Evolutionary conservation across 768 basidiomycete species (phyloP).

Genomic region (Naematelia encephala): DNA sequence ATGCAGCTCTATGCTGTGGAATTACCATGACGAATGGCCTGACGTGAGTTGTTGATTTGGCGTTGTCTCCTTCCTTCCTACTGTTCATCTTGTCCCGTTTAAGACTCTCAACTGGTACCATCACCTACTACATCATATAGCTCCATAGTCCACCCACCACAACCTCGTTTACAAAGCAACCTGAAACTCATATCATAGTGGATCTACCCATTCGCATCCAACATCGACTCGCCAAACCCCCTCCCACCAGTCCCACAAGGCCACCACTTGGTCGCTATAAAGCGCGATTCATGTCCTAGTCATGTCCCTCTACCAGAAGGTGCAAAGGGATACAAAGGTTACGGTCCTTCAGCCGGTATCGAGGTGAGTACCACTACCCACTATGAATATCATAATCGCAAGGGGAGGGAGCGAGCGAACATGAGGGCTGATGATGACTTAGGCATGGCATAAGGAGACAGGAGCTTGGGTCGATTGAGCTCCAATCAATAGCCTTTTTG

Average conservation of each 20-base stretch:
- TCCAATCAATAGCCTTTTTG: too few species aligned
- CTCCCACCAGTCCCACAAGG: constrained; percentile 40
- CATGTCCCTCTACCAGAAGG: constrained; percentile 41
- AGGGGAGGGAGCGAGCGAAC: not conserved
- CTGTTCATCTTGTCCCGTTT: not conserved
- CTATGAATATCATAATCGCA: not conserved
- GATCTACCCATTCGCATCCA: constrained; percentile 50
- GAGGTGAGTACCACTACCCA: constrained; percentile 33
- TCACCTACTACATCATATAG: not conserved
- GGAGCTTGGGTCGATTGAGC: constrained; percentile 50
- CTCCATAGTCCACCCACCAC: too few species aligned
- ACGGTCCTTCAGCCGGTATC: constrained; percentile 46
- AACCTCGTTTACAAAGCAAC: too few species aligned
- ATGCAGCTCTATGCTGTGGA: constrained; percentile 49
- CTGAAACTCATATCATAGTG: constrained; percentile 25
- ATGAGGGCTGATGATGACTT: too few species aligned
- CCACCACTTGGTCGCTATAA: constrained; percentile 31
- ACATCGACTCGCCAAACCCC: constrained; percentile 45
- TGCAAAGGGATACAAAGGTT: constrained; percentile 32
- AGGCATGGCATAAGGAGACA: constrained; percentile 47
- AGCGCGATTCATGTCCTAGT: constrained; percentile 37
- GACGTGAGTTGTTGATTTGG: constrained; percentile 25
- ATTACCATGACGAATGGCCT: constrained; percentile 45
- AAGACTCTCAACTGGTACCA: not conserved
- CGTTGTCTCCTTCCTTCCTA: not conserved